phyloP scores from a whole-genome alignment of 148 eudicot species.

The Amaranthus palmeri region DNA sequence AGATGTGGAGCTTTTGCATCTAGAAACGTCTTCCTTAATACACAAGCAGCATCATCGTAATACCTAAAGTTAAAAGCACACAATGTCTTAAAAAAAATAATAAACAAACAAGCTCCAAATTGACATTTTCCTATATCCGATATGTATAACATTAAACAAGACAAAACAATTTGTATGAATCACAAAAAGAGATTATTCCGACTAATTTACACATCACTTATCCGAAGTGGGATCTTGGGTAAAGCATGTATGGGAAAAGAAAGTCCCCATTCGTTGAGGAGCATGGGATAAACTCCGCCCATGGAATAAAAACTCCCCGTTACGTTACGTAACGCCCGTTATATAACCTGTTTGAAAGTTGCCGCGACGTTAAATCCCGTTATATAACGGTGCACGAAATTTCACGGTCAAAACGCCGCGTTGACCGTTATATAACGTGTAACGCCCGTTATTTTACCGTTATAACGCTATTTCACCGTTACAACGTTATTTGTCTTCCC shows the following conservation, averaged over 20 bases:
- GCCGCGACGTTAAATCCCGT: too few relatives aligned
- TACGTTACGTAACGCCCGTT: too few relatives aligned
- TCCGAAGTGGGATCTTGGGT: background rate
- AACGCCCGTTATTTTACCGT: too few relatives aligned
- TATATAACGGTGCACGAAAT: too few relatives aligned
- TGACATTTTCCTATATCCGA: background rate
- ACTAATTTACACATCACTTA: background rate
- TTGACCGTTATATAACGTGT: too few relatives aligned
- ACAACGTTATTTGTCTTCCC: too few relatives aligned
- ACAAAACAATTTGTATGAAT: background rate
- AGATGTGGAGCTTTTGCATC: constrained; percentile 99
- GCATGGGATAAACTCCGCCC: too few relatives aligned
- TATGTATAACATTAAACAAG: background rate
- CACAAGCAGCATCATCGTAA: constrained; percentile 99
- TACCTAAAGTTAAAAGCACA: constrained; percentile 50
- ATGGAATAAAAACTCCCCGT: too few relatives aligned
- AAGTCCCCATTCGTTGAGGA: background rate
- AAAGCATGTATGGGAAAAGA: background rate
- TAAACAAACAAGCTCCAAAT: background rate
- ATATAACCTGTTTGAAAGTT: too few relatives aligned
- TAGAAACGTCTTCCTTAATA: constrained; percentile 87
- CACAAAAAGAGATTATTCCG: background rate
- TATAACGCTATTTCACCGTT: too few relatives aligned
- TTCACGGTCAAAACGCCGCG: too few relatives aligned
- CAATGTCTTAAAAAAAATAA: background rate